Percentiles rank a stretch among this genome's conserved stretches.
phyloP scores from a whole-genome alignment of 352 stramenopile genomes.

The Phytophthora tubulina region DNA sequence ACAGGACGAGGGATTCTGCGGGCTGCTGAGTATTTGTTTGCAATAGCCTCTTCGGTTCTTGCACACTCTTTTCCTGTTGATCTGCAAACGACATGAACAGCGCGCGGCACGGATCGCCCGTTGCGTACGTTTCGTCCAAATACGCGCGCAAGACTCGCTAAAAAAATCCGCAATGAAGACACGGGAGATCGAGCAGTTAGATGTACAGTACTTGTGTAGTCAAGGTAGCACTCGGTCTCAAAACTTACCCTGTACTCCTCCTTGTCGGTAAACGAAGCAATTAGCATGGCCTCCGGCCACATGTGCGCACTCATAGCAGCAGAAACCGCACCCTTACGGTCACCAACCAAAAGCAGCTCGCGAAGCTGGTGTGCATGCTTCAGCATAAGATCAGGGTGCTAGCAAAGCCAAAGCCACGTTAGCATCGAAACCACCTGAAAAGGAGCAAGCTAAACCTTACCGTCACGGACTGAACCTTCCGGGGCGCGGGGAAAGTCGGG shows the following conservation, averaged over 20 bases:
- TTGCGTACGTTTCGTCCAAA: slow-evolving; percentile 80
- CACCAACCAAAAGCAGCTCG: slow-evolving; percentile 77
- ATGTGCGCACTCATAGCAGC: slow-evolving; percentile 83
- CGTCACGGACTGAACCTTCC: slow-evolving; percentile 47
- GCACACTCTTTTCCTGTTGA: slow-evolving; percentile 86
- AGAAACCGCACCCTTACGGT: slow-evolving; percentile 81
- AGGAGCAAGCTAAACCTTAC: slow-evolving; percentile 31
- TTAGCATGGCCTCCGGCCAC: slow-evolving; percentile 90
- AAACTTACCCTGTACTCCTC: slow-evolving; percentile 80
- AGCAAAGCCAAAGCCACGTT: slow-evolving; percentile 12
- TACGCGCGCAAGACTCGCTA: slow-evolving; percentile 79
- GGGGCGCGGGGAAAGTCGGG: slow-evolving; percentile 56
- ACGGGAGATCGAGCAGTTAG: slow-evolving; percentile 9
- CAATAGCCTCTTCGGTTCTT: slow-evolving; percentile 82
- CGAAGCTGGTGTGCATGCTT: slow-evolving; percentile 70
- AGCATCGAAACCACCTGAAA: slow-evolving; percentile 6
- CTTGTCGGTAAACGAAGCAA: slow-evolving; percentile 87
- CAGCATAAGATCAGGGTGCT: slow-evolving; percentile 64
- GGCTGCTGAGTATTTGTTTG: slow-evolving; percentile 47
- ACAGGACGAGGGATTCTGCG: slow-evolving; percentile 65
- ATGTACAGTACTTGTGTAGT: neutral
- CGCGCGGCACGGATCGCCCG: slow-evolving; percentile 78
- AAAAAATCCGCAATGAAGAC: slow-evolving; percentile 4
- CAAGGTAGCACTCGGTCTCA: neutral
- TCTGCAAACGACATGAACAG: slow-evolving; percentile 87